These are phyloP conservation scores for Phytophthora ohioensis DNA, from an alignment of 352 stramenopile species.

Conservation along the genomic window DNA sequence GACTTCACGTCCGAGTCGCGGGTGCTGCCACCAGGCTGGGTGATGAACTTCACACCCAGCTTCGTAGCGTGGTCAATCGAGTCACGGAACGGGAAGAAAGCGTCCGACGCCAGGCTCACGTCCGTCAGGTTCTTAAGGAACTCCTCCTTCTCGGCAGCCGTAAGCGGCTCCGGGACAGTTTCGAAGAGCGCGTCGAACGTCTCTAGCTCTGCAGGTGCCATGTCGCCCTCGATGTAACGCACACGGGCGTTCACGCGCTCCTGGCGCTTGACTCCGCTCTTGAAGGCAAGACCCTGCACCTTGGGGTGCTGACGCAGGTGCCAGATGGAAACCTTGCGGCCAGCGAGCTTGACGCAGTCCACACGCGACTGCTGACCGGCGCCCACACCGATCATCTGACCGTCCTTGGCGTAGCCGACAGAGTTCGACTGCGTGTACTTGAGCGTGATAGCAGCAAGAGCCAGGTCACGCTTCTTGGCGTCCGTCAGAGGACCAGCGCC, in stretches of 20 bases:
- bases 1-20: slow-evolving; percentile 92
- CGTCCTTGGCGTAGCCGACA: slow-evolving; percentile 98
- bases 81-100: slow-evolving; percentile 99
- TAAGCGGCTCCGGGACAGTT: slow-evolving; percentile 93
- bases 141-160: slow-evolving; percentile 93
- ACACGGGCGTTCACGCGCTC: slow-evolving; percentile 99
- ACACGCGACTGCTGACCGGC: slow-evolving; percentile 99
- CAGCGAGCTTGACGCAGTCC: slow-evolving; percentile 99
- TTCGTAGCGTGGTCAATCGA: slow-evolving; percentile 97
- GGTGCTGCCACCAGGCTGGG: slow-evolving; percentile 93
- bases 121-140: slow-evolving; percentile 93
- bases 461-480: slow-evolving; percentile 96
- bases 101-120: slow-evolving; percentile 98
- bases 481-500: slow-evolving; percentile 87
- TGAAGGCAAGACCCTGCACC: slow-evolving; percentile 96
- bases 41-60: slow-evolving; percentile 97
- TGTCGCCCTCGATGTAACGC: slow-evolving; percentile 99
- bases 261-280: slow-evolving; percentile 97
- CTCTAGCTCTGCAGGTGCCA: slow-evolving; percentile 94
- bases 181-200: slow-evolving; percentile 97
- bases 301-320: slow-evolving; percentile 99
- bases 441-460: slow-evolving; percentile 98
- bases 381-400: slow-evolving; percentile 99
- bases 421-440: slow-evolving; percentile 99
- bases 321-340: slow-evolving; percentile 98